These are phyloP conservation scores for Oryza meyeriana DNA, from an alignment of 176 grass and related monocot species.

Conservation along the genomic window DNA sequence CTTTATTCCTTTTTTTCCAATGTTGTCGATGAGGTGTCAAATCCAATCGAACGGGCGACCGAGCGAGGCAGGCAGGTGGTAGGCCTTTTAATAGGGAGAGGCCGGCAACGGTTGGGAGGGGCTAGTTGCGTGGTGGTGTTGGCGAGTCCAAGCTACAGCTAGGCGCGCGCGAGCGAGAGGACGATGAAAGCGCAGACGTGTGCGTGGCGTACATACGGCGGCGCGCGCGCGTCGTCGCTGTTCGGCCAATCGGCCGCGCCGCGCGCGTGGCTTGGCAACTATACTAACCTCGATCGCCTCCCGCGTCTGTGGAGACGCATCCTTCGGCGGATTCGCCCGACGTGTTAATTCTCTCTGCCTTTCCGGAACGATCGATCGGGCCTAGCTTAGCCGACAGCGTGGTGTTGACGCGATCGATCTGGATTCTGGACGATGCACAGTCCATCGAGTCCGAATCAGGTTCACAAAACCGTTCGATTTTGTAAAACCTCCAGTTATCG, in stretches of 20 bases:
- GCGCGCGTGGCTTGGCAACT: too few relatives aligned
- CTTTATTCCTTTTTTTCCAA: neutral
- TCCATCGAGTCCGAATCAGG: too few relatives aligned
- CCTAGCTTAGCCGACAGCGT: too few relatives aligned
- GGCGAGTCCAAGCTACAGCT: neutral
- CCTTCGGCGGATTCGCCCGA: neutral
- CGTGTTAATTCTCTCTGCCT: neutral
- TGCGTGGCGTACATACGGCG: neutral
- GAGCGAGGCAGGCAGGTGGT: neutral
- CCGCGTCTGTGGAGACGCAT: neutral
- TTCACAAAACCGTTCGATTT: too few relatives aligned
- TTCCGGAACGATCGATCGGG: neutral
- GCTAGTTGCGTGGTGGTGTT: slow-evolving; percentile 16
- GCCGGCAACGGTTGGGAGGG: neutral
- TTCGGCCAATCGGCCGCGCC: neutral
- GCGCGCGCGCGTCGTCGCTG: too few relatives aligned
- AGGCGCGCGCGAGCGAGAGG: neutral
- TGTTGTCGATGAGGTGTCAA: neutral
- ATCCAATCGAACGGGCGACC: neutral
- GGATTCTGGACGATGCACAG: too few relatives aligned
- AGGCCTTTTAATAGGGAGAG: slow-evolving; percentile 18
- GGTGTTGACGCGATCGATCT: too few relatives aligned
- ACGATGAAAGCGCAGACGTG: neutral
- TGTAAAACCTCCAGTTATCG: too few relatives aligned
- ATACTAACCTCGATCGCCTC: too few relatives aligned